phyloP scores from a whole-genome alignment of 2,329 filamentous ascomycete species.

The Aspergillus cejpii region DNA sequence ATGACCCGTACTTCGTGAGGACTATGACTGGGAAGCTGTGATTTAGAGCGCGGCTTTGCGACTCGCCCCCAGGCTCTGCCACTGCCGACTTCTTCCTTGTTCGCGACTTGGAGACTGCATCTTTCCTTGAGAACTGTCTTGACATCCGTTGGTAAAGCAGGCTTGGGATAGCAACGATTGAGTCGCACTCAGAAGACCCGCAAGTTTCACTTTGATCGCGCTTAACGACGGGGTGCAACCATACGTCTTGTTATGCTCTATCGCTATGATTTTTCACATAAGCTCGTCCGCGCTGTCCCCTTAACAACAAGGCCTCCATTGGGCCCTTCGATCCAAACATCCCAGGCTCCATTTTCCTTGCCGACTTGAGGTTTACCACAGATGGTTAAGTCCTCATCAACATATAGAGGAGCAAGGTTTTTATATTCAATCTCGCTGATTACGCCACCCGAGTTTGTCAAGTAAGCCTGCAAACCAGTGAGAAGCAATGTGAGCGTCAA shows the following conservation, averaged over 20 bases:
- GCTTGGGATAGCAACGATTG: too few species aligned
- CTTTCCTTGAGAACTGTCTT: too few species aligned
- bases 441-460: constrained; percentile 30
- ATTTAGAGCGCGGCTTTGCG: too few species aligned
- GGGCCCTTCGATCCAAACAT: constrained; percentile 59
- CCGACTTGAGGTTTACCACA: constrained; percentile 53
- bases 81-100: too few species aligned
- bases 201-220: neutral
- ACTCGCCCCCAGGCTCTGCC: too few species aligned
- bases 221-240: neutral
- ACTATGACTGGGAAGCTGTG: too few species aligned
- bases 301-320: constrained; percentile 59
- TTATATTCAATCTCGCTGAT: constrained; percentile 64
- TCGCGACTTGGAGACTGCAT: too few species aligned
- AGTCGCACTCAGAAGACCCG: too few species aligned
- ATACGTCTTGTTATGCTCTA: neutral
- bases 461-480: constrained; percentile 55
- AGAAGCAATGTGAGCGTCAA: constrained; percentile 72
- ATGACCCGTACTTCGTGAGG: too few species aligned
- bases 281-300: constrained; percentile 41
- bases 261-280: neutral
- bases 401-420: constrained; percentile 76
- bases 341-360: constrained; percentile 45
- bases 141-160: too few species aligned
- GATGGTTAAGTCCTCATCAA: constrained; percentile 61